A percentile compares a stretch with the other conserved stretches of the same genome.
phyloP scores from a whole-genome alignment of 768 basidiomycete genomes.

The Tricholoma terreum region DNA sequence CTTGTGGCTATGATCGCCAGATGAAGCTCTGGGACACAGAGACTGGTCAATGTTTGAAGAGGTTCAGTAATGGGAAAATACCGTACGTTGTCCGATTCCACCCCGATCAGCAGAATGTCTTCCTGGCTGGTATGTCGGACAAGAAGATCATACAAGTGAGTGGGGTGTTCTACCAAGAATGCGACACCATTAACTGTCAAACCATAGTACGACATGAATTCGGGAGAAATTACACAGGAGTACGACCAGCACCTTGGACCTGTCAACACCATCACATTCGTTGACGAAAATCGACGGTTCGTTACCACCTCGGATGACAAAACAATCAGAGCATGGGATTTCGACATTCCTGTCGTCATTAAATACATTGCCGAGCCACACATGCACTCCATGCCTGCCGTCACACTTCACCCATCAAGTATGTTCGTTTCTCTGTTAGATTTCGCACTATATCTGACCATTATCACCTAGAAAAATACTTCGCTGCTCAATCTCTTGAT shows the following conservation, averaged over 20 bases:
- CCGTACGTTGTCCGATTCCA: constrained; percentile 95
- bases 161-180: not conserved
- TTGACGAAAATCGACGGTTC: constrained; percentile 96
- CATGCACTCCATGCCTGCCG: constrained; percentile 99
- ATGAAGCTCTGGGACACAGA: constrained; percentile 99
- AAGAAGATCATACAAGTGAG: constrained; percentile 97
- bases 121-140: constrained; percentile 98
- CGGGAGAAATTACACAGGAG: constrained; percentile 94
- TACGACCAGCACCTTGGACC: constrained; percentile 99
- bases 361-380: constrained; percentile 99
- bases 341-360: constrained; percentile 98
- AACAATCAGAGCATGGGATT: constrained; percentile 99
- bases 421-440: constrained; percentile 32
- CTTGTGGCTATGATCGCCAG: constrained; percentile 92
- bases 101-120: constrained; percentile 91
- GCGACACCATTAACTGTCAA: constrained; percentile 2
- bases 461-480: constrained; percentile 71
- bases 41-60: constrained; percentile 94
- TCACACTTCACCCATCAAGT: constrained; percentile 95
- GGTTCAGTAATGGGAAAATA: constrained; percentile 97
- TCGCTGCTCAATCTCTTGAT: constrained; percentile 96
- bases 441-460: constrained; percentile 4
- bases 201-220: constrained; percentile 89
- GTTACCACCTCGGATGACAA: constrained; percentile 99
- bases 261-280: constrained; percentile 98